Evolutionary conservation across 169 alveolate species (phyloP), one percentile per base, ranked within the genome.

Genomic region (Eimeria mitis): DNA sequence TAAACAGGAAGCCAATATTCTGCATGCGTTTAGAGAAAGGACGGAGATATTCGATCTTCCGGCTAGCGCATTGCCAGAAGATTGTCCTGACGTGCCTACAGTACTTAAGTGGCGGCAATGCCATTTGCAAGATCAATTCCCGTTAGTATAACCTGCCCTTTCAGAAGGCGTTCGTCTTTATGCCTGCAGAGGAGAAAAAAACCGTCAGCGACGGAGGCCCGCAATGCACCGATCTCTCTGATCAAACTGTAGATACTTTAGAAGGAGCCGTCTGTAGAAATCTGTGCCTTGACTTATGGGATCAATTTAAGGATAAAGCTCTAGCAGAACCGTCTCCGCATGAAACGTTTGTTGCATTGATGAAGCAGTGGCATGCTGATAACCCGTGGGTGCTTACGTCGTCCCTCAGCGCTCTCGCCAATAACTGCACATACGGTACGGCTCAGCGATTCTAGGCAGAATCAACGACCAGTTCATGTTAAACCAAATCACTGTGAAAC

Each of bases 271-370:
- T 63, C 3, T 87, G 94, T 65, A 87, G 75, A 56, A 52, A 65
- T 61, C 42, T 87, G 61, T 87, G 94, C 49, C 94, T 87, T 52
- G 83, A 87, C 34, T 87, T 65, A 44, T 87, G 94, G 94, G 81
- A 87, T 34, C 8, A 13, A 1, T 87, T 42, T 42, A 87, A 63
- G 40, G 78, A 61, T 8, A 25, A 87, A 61, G n/a, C 81, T 28
- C 40, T 87, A 68, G 47, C 81, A 40, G 9, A 76, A 0, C 37
- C 83, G 13, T 87, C 94, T 63, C 94, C 94, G 34, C 65, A 87
- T 23, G 83, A 61, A 4, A 28, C 61, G 25, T 87, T 87, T 49
- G 52, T 65, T 68, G 23, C 61, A 87, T 34, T 63, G 65, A 14
- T 52, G 68, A 61, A 44, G 28, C 49, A 87, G 65, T 87, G 94